Conservation (phyloP, 176 grass and related monocot species). For the Triticum urartu region DNA sequence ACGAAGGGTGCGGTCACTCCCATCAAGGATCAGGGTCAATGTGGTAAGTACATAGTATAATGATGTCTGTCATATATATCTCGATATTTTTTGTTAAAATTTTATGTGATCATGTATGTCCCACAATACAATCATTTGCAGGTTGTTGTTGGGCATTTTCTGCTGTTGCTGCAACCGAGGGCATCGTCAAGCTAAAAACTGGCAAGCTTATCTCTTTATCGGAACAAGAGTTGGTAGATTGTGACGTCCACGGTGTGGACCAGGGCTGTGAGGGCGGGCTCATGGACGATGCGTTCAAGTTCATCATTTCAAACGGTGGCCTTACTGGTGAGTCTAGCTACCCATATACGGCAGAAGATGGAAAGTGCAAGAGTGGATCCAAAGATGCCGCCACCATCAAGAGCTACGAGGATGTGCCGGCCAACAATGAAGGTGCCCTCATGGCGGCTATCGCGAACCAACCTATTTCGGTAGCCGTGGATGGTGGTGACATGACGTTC, state of each 20-base stretch:
- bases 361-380: not conserved
- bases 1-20: not conserved
- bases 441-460: not conserved
- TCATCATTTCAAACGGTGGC: not conserved
- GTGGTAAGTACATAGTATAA: not conserved
- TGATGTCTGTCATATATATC: not conserved
- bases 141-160: not conserved
- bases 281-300: not conserved
- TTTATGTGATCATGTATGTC: not conserved
- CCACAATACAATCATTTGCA: not conserved
- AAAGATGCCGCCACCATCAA: not conserved
- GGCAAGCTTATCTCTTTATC: not conserved
- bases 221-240: not conserved
- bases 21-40: not conserved
- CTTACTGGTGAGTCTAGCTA: not conserved
- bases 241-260: not conserved
- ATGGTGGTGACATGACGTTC: not conserved
- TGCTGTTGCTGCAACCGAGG: not conserved
- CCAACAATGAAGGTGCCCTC: not conserved
- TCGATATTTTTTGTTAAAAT: not conserved
- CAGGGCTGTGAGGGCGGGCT: not conserved
- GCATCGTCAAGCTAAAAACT: not conserved
- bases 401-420: not conserved
- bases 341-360: not conserved
- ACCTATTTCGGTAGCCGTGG: not conserved